Base-by-base conservation (phyloP, 108 stramenopile genomes). In the Skeletonema potamos region DNA sequence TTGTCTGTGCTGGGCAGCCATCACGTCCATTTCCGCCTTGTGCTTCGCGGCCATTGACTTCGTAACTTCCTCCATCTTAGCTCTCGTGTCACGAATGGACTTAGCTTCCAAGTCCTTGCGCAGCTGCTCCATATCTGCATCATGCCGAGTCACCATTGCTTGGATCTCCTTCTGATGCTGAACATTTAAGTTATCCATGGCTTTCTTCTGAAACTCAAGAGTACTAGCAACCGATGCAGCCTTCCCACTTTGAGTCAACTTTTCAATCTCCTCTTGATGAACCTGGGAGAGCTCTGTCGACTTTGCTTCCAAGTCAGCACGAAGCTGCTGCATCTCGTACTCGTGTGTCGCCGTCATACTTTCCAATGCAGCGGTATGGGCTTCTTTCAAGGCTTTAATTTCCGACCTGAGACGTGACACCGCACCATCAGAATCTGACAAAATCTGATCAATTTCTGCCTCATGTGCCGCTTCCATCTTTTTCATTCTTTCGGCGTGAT, bases 1-100 rank as follows among this genome's bases (percentile, higher is more conserved):
- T 41, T 68, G 57, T 37, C 55, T 58, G 56, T 68, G 67, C 22
- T 68, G 67, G 48, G 58, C 68, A 46, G 43, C 43, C 27, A 69
- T 27, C 4, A 12, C 8, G 17, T 69, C 68, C 68, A 69, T 69
- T 15, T 69, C 68, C 20, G 58, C 68, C 68, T 69, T 32, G 17
- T 69, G 68, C 41, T 69, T 69, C 6, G 58, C 1, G 29, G 41
- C 28, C 68, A 69, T 58, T 15, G 36, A 22, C 41, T 46, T 58
- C 1, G 58, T 59, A 2, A 43, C 68, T 22, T 59, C 41, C 17
- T 69, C 58, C n/a, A 44, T 17, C n/a, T 27, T 27, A 2, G 43
- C n/a, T 30, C 2, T 51, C 6, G 48, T 51, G 48, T 51, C 48
- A 51, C 48, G 48, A n/a, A 51, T 22, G 20, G 48, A 51, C 48